Base-by-base conservation (phyloP, 768 basidiomycete genomes). In the Hebeloma cylindrosporum region DNA sequence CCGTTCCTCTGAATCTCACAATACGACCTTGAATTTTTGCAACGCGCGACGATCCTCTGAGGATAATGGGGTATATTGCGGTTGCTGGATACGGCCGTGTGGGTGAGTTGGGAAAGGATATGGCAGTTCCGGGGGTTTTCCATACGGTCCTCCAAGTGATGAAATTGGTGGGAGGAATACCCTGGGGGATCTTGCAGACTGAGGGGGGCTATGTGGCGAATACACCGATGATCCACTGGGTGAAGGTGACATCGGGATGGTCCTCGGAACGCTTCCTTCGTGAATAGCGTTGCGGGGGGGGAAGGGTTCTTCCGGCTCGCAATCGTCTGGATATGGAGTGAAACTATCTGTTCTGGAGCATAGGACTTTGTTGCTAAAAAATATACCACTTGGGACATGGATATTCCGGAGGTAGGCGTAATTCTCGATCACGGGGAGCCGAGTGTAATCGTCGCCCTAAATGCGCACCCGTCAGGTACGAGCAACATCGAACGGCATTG, bases 341-440 rank as follows among this genome's bases (percentile, higher is more conserved):
- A 65, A 67, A 4, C 72, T 68, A 51, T 78, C 75, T 22, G 64
- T 59, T 43, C 69, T 63, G 17, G 65, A 50, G 52, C 64, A 65
- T 20, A 71, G 60, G 25, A 75, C 63, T 65, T 86, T 87, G 58
- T 80, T 84, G 48, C 84, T 87, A 31, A 78, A 70, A 58, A 85
- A 89, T n/a, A 89, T 67, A 3, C 84, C 83, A 44, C 76, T 75
- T 3, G 87, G 86, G 21, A 86, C 79, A 14, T 74, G 74, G 44
- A 91, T 71, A 48, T 67, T 72, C 44, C 82, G 79, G 46, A 91
- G 75, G 59, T 87, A 83, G 25, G 86, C 79, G 52, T 88, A 89
- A 56, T 79, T 75, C 47, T 88, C 85, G 38, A 89, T 72, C 22
- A 85, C 78, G 13, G 88, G 88, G 20, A 91, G 72, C 26, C 75